Base-by-base conservation (phyloP, 768 basidiomycete species). In the Rhodocollybia butyracea region DNA sequence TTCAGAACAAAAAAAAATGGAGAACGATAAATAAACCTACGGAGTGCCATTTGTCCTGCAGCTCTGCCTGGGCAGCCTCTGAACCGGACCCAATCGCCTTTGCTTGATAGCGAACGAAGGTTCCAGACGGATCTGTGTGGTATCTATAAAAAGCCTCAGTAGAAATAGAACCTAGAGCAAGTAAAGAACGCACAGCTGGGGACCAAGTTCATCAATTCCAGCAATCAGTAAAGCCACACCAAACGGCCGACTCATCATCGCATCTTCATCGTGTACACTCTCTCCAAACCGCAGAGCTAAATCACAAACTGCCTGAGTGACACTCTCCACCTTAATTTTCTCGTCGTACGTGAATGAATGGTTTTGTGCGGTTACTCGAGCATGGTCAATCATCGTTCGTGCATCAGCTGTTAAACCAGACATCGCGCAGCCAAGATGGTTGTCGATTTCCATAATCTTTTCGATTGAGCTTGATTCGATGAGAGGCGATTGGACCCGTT, bases 361-460 rank as follows among this genome's bases (percentile, higher is more conserved):
- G 71, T 93, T 94, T 71, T 96, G 92, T 13, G 91, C 83, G 5
- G 97, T 98, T 56, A 99, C 95, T 57, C 97, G 84, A 26, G 97
- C 97, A 68, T 99, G 97, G 81, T 99, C 97, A 71, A 99, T 92
- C 91, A 99, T 99, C 46, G 97, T 99, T 59, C 97, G 85, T 42
- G 97, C 96, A 73, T 99, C 97, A 54, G 97, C 96, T 54, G 94
- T 97, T 59, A 99, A 81, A 30, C 91, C 91, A 43, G 93, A 95
- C 95, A 98, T 98, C 56, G 97, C 97, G 63, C 95, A 98, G 10
- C 94, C 97, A 57, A 99, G 85, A 75, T 99, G 97, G 12, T 71
- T 61, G 75, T 98, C 97, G 65, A 99, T 98, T 76, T 99, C 97
- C 96, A 99, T 98, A 69, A 98, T 98, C 80, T 98, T 98, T 71